Conservation (phyloP, 2,329 filamentous ascomycete genomes). For the Paraconiothyrium sp. region DNA sequence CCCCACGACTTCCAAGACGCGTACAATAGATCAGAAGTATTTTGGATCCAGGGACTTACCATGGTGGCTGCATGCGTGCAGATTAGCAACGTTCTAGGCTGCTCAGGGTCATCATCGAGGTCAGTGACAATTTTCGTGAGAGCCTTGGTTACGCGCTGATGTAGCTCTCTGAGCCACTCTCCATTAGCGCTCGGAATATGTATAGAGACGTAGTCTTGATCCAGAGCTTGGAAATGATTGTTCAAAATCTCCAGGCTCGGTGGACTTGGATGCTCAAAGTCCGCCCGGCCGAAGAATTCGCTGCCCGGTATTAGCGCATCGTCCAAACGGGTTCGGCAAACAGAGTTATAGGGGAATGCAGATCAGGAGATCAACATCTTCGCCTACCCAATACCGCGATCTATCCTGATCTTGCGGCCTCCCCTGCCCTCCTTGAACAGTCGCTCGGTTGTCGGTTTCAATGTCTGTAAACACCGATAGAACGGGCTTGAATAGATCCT, state of each 20-base stretch:
- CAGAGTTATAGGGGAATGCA: conserved; percentile 31
- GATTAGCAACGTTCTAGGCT: conserved; percentile 74
- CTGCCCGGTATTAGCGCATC: conserved; percentile 50
- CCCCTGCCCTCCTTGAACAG: conserved; percentile 40
- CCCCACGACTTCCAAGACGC: background rate
- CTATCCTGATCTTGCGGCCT: conserved; percentile 58
- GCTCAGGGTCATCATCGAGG: conserved; percentile 73
- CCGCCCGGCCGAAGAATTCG: conserved; percentile 91
- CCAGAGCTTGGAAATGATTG: conserved; percentile 72
- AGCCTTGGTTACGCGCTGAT: conserved; percentile 78
- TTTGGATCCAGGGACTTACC: conserved; percentile 7
- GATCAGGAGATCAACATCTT: background rate
- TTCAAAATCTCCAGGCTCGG: conserved; percentile 69
- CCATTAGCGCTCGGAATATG: conserved; percentile 76
- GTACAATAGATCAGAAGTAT: background rate
- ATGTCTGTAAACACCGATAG: conserved; percentile 53
- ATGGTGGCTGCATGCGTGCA: conserved; percentile 91
- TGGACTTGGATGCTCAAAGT: conserved; percentile 85
- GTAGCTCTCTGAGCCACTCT: conserved; percentile 81
- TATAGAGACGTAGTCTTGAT: conserved; percentile 67
- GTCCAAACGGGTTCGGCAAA: background rate
- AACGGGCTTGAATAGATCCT: conserved; percentile 71
- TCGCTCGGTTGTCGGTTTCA: conserved; percentile 50
- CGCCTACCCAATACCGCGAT: conserved; percentile 62
- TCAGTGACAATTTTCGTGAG: conserved; percentile 75